Evolutionary conservation across 1,284 basidiomycete genomes (phyloP), one percentile per base, ranked within the genome.

Genomic region (Mycena citricolor): DNA sequence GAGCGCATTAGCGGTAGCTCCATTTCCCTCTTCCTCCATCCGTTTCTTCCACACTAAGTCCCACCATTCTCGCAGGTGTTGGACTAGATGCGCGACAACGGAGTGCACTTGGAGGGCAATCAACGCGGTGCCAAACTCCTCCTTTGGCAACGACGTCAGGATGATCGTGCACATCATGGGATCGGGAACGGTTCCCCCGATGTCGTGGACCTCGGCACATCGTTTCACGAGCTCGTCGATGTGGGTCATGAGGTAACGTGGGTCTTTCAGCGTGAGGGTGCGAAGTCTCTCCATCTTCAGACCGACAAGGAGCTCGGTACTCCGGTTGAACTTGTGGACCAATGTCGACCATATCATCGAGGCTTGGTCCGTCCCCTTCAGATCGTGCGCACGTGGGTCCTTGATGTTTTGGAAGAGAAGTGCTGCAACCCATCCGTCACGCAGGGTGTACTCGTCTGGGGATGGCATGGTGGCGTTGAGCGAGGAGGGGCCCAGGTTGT

Each of bases 351-450:
- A 40, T 25, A 35, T 28, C 12, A 22, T 17, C 5, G 11, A n/a
- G 32, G 25, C 36, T 4, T 25, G 1, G 10, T 13, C 23, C 5
- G 33, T 39, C 4, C 38, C 12, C 14, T 25, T 33, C 25, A 47
- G 17, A 1, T 39, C 39, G 21, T 47, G 44, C 3, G 32, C 23
- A 17, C 19, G 19, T 2, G 44, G 44, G 20, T 47, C 33, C 4
- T 8, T 17, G 25, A 47, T 22, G 16, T 47, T 47, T 39, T 47
- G 44, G 29, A 30, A 47, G 32, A 47, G 40, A 23, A 47, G 31
- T 11, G 44, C 36, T 4, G 25, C 24, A n/a, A 32, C 39, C 5
- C 30, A 12, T 12, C 17, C 28, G 20, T 47, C 32, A 14, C 44
- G 44, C 2, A 47, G 39, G n/a, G 40, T 34, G 8, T 10, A 47